A percentile compares a stretch with the other conserved stretches of the same genome.
phyloP scores from a whole-genome alignment of 805 yeast genomes.

The Nakazawaea laoshanensis region DNA sequence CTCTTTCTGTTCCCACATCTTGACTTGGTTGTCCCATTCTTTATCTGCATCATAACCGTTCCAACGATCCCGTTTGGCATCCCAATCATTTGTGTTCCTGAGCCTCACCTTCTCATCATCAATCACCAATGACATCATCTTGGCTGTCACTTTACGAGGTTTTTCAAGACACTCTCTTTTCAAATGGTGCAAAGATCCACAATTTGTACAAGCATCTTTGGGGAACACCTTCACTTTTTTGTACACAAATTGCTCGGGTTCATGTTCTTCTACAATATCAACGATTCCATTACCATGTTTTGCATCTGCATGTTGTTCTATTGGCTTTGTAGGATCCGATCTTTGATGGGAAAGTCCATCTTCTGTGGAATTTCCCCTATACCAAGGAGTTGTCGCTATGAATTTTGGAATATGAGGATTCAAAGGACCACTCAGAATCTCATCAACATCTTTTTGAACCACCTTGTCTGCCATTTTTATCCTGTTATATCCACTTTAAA shows the following conservation, averaged over 20 bases:
- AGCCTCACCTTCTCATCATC: slow-evolving; percentile 11
- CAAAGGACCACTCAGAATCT: neutral
- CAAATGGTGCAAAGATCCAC: slow-evolving; percentile 45
- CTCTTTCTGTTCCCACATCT: slow-evolving; percentile 32
- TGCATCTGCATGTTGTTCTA: slow-evolving; percentile 41
- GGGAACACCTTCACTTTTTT: slow-evolving; percentile 12
- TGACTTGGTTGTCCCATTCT: slow-evolving; percentile 48
- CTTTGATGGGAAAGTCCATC: slow-evolving; percentile 58
- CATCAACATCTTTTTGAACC: too few relatives aligned
- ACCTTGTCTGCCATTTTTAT: too few relatives aligned
- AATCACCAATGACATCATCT: slow-evolving; percentile 13
- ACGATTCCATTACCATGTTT: slow-evolving; percentile 47
- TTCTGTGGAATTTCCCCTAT: slow-evolving; percentile 13
- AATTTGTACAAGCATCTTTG: slow-evolving; percentile 43
- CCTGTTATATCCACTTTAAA: too few relatives aligned
- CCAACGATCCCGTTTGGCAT: slow-evolving; percentile 74
- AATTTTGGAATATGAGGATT: slow-evolving; percentile 31
- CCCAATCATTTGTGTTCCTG: slow-evolving; percentile 40
- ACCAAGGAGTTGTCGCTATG: slow-evolving; percentile 33
- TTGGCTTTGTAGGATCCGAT: slow-evolving; percentile 27
- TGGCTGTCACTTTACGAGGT: slow-evolving; percentile 31
- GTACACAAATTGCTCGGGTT: neutral
- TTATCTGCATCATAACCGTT: slow-evolving; percentile 57
- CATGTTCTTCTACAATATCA: slow-evolving; percentile 28
- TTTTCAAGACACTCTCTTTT: slow-evolving; percentile 50